Conservation (phyloP, 257 asterid genomes). For the Solanum appendiculatum region DNA sequence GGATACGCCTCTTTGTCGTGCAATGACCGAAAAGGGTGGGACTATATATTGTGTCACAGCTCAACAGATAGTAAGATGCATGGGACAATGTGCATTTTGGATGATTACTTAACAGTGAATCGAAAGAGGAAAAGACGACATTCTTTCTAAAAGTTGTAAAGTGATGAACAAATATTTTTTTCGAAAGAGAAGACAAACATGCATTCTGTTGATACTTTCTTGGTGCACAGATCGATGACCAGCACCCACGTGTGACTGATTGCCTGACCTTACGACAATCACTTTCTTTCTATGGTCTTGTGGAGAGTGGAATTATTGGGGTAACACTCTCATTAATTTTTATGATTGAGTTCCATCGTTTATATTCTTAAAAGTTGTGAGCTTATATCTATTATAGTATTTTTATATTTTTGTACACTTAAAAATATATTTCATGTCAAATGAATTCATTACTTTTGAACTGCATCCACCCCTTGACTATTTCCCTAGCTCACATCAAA, state of each 20-base stretch:
- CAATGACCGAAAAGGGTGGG: constrained; percentile 11
- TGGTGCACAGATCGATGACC: neutral
- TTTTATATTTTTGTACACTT: too few relatives aligned
- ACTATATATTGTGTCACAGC: constrained; percentile 36
- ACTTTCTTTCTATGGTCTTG: neutral
- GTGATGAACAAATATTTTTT: constrained; percentile 11
- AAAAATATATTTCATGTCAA: too few relatives aligned
- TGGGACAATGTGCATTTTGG: constrained; percentile 22
- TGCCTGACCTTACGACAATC: neutral
- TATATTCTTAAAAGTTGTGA: neutral
- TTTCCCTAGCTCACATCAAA: too few relatives aligned
- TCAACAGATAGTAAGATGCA: constrained; percentile 11
- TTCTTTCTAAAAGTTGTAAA: constrained; percentile 14
- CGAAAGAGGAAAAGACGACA: neutral
- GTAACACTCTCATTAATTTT: neutral
- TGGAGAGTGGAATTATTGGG: neutral
- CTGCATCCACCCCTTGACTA: too few relatives aligned
- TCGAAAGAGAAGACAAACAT: neutral
- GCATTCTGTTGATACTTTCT: neutral
- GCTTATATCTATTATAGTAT: too few relatives aligned
- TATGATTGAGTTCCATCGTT: too few relatives aligned
- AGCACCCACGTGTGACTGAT: neutral
- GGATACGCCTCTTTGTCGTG: too few relatives aligned
- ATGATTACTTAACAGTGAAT: neutral
- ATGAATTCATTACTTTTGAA: too few relatives aligned